Evolutionary conservation across 2,329 filamentous ascomycete species (phyloP), one percentile per base, ranked within the genome.

Genomic region (Samsoniella hepiali): DNA sequence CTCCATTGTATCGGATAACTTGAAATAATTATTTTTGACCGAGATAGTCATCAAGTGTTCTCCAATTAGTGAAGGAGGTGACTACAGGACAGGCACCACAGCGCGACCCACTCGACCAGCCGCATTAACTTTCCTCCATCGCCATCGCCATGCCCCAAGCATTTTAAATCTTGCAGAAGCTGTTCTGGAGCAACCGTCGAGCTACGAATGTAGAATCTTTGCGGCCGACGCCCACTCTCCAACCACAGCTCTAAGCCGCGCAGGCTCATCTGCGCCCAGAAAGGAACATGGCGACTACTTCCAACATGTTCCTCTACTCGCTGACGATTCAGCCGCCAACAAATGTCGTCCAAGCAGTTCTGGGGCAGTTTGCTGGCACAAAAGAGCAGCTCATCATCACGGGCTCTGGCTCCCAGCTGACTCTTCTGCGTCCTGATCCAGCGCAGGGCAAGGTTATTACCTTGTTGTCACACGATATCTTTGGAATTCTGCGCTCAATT

Each of bases 301-400:
- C 93, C 69, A 94, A 94, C 76, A 96, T 97, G 92, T 97, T 97
- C 77, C 88, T 99, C 81, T 99, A 99, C 81, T 95, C 92, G 72
- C 84, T 99, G 81, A 98, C 95, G 70, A 89, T 99, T 73, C 93
- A 97, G 79, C 90, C 91, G 70, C 91, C 95, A 40, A 93, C 93
- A 69, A 90, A 92, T 65, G 88, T 97, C 72, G 93, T 90, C 58
- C 90, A 96, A 78, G 93, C 95, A 67, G 90, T 97, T 68, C 84
- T 97, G 65, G 96, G 95, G 70, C 94, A 98, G 79, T 98, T 98
- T 78, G 89, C 92, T 65, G 93, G 94, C 69, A 97, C 92, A 68
- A 96, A 94, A 80, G 94, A 97, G 79, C 95, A 99, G 82, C 93
- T 97, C 79, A 97, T 99, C 74, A 87, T 97, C 75, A 94, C 93